Base-by-base conservation (phyloP, 306 rosid genomes). In the Argentina anserina region DNA sequence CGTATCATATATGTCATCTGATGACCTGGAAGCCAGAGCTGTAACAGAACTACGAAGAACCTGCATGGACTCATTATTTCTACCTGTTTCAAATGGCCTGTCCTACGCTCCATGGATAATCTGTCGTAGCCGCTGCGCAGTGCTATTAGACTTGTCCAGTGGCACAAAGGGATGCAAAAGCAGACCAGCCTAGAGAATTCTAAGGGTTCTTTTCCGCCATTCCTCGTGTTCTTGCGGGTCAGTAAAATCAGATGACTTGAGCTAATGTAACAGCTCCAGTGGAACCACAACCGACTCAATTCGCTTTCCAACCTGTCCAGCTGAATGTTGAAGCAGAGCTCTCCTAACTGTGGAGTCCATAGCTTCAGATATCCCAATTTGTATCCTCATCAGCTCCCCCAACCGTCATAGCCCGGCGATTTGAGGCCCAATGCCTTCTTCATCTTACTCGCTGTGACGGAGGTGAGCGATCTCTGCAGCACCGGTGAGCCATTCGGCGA, bases 281-380 rank as follows among this genome's bases (percentile, higher is more conserved):
- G 99, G 99, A 55, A 94, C 92, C 9, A 94, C 99, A 72, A 91
- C 96, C 1, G 96, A 91, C 77, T 94, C 99, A 49, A 94, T 94
- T 86, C 92, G 72, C 78, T 97, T 85, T 78, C 97, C 97, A 71
- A 90, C 98, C 98, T 94, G 97, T 3, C 93, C 88, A 84, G 97
- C 96, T 31, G 96, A 85, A 76, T 91, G 91, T 73, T 96, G 84
- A 7, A 91, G 91, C 58, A 94, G 86, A 42, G 99, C 99, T 73
- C 97, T 84, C 63, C 97, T 67, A 0, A 94, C 95, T 70, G 97
- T 89, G 21, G 97, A 91, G 84, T 94, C 97, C 86, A 87, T 84
- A 14, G 95, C 89, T 37, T 94, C 97, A 15, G 99, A 88, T 81
- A 94, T 97, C 85, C 87, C 83, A 97, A 94, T 94, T 82, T 94